These are phyloP conservation scores for Pyrus betulifolia DNA, from an alignment of 306 rosid species.

Conservation along the genomic window DNA sequence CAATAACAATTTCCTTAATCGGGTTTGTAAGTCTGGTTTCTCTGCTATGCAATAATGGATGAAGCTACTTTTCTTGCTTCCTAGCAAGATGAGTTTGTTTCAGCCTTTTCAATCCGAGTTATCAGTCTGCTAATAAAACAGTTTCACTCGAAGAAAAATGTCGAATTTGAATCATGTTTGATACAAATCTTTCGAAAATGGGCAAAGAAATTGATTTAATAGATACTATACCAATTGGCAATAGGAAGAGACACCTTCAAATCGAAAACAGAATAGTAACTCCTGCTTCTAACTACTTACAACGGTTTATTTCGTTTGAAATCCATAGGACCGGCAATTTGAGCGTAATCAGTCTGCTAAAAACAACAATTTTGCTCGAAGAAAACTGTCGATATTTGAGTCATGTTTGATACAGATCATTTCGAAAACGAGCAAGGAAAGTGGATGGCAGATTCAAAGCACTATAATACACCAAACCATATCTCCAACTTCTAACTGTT, in stretches of 20 bases:
- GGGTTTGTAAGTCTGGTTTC: not conserved
- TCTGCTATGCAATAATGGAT: not conserved
- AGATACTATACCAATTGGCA: not conserved
- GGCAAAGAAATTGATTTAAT: no score
- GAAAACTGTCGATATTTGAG: no score
- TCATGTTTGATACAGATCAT: no score
- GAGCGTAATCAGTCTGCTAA: not conserved
- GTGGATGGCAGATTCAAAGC: not conserved
- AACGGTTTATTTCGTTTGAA: no score
- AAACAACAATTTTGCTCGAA: not conserved
- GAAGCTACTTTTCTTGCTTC: not conserved
- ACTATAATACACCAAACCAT: not conserved
- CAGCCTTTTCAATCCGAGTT: not conserved
- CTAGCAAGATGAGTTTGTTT: constrained; percentile 2
- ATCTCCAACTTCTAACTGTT: not conserved
- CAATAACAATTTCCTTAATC: not conserved
- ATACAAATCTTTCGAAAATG: not conserved
- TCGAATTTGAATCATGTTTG: not conserved
- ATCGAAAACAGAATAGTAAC: not conserved
- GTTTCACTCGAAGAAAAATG: not conserved
- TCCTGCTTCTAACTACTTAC: no score
- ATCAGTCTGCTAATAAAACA: not conserved
- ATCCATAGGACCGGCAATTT: no score
- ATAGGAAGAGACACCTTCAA: not conserved
- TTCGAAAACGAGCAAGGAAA: not conserved